Conservation (phyloP, 2,329 filamentous ascomycete genomes). For the Pestalotiopsis sp. region DNA sequence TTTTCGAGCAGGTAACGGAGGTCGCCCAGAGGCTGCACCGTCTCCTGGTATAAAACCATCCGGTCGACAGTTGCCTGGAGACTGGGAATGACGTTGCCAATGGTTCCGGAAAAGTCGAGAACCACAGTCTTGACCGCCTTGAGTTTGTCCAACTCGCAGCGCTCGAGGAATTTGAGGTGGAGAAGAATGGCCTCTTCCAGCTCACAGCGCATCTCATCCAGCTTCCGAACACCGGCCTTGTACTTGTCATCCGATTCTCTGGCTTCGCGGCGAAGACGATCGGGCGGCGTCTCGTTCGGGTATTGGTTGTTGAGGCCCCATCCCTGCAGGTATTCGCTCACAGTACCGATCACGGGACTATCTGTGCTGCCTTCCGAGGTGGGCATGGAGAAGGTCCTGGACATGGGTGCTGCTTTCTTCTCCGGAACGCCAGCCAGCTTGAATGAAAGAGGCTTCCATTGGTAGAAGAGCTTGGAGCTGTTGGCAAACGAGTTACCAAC, state of each 20-base stretch:
- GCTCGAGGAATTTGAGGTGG: conserved; percentile 94
- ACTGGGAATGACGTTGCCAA: conserved; percentile 97
- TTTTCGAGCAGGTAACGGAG: conserved; percentile 94
- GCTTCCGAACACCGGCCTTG: conserved; percentile 80
- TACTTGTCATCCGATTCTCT: conserved; percentile 92
- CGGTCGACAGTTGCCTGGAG: conserved; percentile 95
- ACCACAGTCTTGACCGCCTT: conserved; percentile 99
- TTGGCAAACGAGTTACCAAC: conserved; percentile 96
- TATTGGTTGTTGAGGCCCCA: conserved; percentile 92
- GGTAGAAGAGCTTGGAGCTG: conserved; percentile 95
- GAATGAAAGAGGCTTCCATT: conserved; percentile 94
- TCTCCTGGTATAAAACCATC: conserved; percentile 99
- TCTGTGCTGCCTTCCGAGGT: conserved; percentile 66
- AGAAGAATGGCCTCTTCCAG: conserved; percentile 95
- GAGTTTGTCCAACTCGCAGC: conserved; percentile 91
- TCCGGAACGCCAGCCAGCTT: conserved; percentile 85
- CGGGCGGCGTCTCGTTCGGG: conserved; percentile 90
- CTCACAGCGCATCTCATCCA: conserved; percentile 89
- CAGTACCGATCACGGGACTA: conserved; percentile 78
- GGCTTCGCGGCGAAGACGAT: conserved; percentile 86
- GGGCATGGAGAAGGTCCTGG: conserved; percentile 75
- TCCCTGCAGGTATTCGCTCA: conserved; percentile 86
- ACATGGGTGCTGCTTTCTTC: conserved; percentile 71
- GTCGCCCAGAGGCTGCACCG: conserved; percentile 90
- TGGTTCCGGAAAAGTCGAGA: conserved; percentile 93